Conservation (phyloP, 2,329 filamentous ascomycete species). For the Aspergillus amoenus region DNA sequence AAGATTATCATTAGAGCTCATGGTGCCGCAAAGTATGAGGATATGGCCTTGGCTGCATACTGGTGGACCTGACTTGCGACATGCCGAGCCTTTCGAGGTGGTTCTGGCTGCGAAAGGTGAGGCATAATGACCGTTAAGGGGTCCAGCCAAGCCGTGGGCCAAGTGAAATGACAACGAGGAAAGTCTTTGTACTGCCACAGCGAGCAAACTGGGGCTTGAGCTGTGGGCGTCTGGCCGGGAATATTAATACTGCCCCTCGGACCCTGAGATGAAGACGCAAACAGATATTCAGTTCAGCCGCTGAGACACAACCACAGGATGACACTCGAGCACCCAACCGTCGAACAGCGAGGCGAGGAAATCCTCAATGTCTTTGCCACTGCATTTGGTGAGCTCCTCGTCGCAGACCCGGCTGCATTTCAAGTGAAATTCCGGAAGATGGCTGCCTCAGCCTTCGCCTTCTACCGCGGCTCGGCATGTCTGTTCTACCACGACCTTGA, state of each 20-base stretch:
- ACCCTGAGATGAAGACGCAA: neutral
- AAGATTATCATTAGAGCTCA: too few relatives aligned
- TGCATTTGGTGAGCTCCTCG: constrained; percentile 16
- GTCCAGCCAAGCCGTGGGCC: neutral
- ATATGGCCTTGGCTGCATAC: neutral
- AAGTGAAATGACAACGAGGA: neutral
- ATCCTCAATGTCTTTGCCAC: constrained; percentile 19
- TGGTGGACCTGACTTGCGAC: neutral
- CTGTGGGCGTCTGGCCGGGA: neutral
- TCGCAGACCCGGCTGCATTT: constrained; percentile 10
- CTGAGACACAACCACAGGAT: neutral
- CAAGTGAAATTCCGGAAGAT: constrained; percentile 21
- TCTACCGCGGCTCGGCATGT: constrained; percentile 19
- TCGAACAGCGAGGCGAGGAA: constrained; percentile 17
- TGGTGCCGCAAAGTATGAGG: too few relatives aligned
- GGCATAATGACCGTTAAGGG: neutral
- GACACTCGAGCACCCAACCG: neutral
- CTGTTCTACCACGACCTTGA: constrained; percentile 20
- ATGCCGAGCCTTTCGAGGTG: neutral
- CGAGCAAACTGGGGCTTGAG: neutral
- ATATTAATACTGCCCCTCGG: neutral
- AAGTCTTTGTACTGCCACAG: neutral
- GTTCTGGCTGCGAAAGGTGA: neutral
- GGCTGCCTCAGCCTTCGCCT: constrained; percentile 21
- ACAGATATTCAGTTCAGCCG: too few relatives aligned